Evolutionary conservation across 2,329 filamentous ascomycete species (phyloP), one percentile per base, ranked within the genome.

Genomic region (Exophiala lecanii-corni): DNA sequence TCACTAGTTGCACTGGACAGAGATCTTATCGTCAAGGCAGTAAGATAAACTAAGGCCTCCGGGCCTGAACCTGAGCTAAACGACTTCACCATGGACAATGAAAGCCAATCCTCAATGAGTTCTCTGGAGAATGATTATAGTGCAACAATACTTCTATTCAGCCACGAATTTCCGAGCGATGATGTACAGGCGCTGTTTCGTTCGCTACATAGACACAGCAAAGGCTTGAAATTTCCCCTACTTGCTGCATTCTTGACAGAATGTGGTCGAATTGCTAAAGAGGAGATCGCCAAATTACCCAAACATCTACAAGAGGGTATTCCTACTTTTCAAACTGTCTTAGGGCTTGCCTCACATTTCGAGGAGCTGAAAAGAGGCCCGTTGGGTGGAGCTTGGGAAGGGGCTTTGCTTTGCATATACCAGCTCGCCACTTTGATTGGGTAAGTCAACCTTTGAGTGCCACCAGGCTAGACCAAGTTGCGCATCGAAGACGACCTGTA

Each of bases 81-180:
- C 25, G 9, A 9, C 25, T 28, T 28, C 7, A 28, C 7, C 7
- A 28, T 28, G 25, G 25, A 28, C n/a, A 28, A 7, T 28, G 25
- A n/a, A 13, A 9, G 34, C 7, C 9, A 17, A 13, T 36, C 34
- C 9, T 13, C 36, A 28, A 39, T n/a, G 25, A 28, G 25, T n/a
- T 28, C 25, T 7, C n/a, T 28, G 25, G 25, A 59, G 53, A 36
- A 61, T 63, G 20, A 39, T 13, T 28, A 15, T 3, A 10, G 12
- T 55, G 60, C 59, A 7, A 28, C 9, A 44, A 35, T 72, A 25
- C 38, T 62, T n/a, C 72, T 65, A 53, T 74, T 74, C 55, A 62
- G 65, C 49, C 71, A 73, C 43, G 70, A 74, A 47, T 71, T 74
- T 39, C 71, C 71, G 0, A 60, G 57, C n/a, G 70, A 72, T 25